A percentile compares a stretch with the other conserved stretches of the same genome.
These are phyloP conservation scores for Pseudogymnoascus sp. DNA, from an alignment of 2,329 filamentous ascomycete genomes.

Conservation along the genomic window DNA sequence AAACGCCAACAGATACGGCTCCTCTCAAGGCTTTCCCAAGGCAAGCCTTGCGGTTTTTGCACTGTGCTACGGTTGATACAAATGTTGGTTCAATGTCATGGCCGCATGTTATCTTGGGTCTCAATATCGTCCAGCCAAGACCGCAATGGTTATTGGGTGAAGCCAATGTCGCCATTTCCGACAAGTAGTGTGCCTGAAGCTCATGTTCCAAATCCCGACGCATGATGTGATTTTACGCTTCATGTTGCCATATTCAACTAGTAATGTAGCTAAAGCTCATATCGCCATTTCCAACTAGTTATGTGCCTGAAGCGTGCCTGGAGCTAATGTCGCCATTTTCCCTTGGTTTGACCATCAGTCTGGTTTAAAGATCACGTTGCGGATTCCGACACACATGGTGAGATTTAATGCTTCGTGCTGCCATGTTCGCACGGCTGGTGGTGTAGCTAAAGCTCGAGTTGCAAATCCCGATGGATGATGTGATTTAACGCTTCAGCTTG, in stretches of 20 bases:
- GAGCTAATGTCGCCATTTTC: not conserved
- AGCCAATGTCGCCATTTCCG: not conserved
- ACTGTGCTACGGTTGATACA: not conserved
- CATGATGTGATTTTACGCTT: not conserved
- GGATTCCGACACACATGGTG: not conserved
- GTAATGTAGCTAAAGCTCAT: not conserved
- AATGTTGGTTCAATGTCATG: not conserved
- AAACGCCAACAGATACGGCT: not conserved
- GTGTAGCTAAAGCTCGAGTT: too few species aligned
- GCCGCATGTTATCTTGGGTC: not conserved
- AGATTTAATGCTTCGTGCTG: not conserved
- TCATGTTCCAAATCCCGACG: not conserved
- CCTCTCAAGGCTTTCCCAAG: not conserved
- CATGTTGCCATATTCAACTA: not conserved
- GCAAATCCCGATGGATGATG: not conserved
- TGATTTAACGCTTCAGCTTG: not conserved
- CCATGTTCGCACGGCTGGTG: not conserved
- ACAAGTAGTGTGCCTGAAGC: not conserved
- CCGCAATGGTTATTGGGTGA: not conserved
- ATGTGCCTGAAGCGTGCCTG: not conserved
- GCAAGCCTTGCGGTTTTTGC: not conserved
- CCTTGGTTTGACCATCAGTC: too few species aligned
- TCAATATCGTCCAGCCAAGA: not conserved
- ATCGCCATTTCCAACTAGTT: not conserved
- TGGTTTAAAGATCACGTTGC: not conserved